Evolutionary conservation across 306 rosid genomes (phyloP), one percentile per base, ranked within the genome.

Genomic region (Glycine latifolia): DNA sequence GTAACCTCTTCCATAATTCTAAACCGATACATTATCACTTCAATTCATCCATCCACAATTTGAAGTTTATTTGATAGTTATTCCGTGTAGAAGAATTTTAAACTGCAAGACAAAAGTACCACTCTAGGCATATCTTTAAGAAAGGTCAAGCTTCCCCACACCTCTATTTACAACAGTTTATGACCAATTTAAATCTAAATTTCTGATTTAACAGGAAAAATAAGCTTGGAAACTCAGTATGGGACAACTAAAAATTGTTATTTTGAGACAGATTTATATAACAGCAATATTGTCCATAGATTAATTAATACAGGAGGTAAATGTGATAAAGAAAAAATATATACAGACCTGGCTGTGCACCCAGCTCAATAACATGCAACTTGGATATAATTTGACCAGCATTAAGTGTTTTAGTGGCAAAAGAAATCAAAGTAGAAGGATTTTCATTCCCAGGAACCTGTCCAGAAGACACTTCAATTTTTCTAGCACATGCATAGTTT

Each of bases 401-500:
- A 80, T 93, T 95, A 73, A 93, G 92, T 8, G 97, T 81, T 85
- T 95, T 95, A 0, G 99, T 89, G 63, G 99, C 99, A 86, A 95
- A 95, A 56, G 98, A 89, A 87, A 95, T 93, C 71, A 95, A 88
- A 84, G 73, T 83, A 67, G 99, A 95, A 78, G 97, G 91, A 80
- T 91, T 91, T 62, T 95, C 99, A 82, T 95, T 95, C 71, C 99
- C 99, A 53, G 94, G 91, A 82, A 95, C 90, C 99, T 95, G 90
- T 77, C 56, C 69, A 85, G 75, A 83, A 60, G 43, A 12, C 41
- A 60, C 50, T 67, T 60, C 35, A 82, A 67, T 68, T 71, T 76
- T 59, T 31, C 49, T 44, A 74, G 73, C 67, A 61, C 68, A 39
- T 43, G 7, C 9, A 43, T 56, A 31, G 69, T 35, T 6, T 14